Percentiles rank a stretch among this genome's conserved stretches.
Conservation (phyloP, 106 monocot species). For the Allium cepa region DNA sequence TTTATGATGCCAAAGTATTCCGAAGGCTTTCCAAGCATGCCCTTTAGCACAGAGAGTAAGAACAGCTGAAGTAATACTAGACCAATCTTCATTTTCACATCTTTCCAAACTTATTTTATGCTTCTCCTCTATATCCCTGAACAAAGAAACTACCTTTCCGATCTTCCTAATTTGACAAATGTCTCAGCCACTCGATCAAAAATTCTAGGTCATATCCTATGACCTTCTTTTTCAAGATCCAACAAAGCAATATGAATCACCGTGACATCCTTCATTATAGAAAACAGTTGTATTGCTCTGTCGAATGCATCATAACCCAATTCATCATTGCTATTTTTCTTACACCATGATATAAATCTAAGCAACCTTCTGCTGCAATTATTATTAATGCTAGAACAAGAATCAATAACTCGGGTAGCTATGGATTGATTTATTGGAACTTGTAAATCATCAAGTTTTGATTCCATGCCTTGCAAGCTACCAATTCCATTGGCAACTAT, state of each 20-base stretch:
- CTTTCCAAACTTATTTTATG: neutral
- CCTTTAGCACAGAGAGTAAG: constrained; percentile 54
- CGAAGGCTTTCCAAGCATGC: constrained; percentile 38
- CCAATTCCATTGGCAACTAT: constrained; percentile 30
- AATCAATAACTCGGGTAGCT: constrained; percentile 19
- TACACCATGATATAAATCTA: constrained; percentile 60
- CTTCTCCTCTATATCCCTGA: constrained; percentile 25
- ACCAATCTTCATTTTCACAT: neutral
- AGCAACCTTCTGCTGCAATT: constrained; percentile 30
- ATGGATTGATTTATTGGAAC: constrained; percentile 21
- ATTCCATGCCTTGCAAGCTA: constrained; percentile 50
- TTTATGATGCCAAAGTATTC: constrained; percentile 40
- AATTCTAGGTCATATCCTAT: constrained; percentile 23
- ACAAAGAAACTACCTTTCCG: constrained; percentile 43
- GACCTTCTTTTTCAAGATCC: constrained; percentile 20
- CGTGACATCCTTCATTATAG: constrained; percentile 35
- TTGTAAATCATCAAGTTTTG: constrained; percentile 19
- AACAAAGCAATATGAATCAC: constrained; percentile 32
- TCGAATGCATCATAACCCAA: constrained; percentile 31
- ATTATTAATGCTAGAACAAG: constrained; percentile 6
- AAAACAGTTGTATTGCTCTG: constrained; percentile 26
- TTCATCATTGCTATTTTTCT: neutral
- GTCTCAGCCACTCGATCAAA: constrained; percentile 26
- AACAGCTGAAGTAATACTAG: constrained; percentile 16
- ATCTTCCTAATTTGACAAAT: constrained; percentile 36